A percentile compares a stretch with the other conserved stretches of the same genome.
Conservation (phyloP, 495 filamentous ascomycete genomes). For the Astrothelium subdiscretum region DNA sequence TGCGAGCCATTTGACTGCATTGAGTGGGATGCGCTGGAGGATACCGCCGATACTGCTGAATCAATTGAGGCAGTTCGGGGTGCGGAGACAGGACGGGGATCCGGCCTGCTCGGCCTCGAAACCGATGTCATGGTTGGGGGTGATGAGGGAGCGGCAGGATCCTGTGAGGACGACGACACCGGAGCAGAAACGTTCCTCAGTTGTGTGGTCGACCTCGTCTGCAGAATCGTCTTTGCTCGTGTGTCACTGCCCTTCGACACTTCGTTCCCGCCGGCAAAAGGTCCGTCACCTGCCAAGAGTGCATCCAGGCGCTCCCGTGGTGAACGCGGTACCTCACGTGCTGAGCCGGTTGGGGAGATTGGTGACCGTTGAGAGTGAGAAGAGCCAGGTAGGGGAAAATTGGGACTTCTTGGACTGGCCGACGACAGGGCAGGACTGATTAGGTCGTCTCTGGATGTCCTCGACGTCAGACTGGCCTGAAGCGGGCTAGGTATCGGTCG, state of each 20-base stretch:
- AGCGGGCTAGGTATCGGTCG: conserved; percentile 2
- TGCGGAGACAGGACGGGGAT: not conserved
- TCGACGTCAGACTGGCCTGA: conserved; percentile 3
- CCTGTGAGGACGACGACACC: not conserved
- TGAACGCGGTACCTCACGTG: not conserved
- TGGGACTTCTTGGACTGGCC: not conserved
- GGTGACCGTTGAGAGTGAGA: not conserved
- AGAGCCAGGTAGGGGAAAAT: not conserved
- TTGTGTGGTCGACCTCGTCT: not conserved
- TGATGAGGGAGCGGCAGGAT: not conserved
- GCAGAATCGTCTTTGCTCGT: not conserved
- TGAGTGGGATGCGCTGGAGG: conserved; percentile 49
- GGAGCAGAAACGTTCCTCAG: not conserved
- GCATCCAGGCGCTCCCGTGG: conserved; percentile 1
- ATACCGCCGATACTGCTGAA: conserved; percentile 80
- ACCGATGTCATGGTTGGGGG: not conserved
- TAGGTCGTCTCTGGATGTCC: not conserved
- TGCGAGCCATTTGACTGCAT: conserved; percentile 41
- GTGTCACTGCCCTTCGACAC: not conserved
- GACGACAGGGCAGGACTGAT: not conserved
- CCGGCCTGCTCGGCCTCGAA: not conserved
- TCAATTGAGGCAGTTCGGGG: conserved; percentile 89
- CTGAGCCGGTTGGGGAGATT: not conserved
- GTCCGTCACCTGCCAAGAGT: not conserved
- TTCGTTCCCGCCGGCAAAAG: not conserved